A percentile compares a stretch with the other conserved stretches of the same genome.
Evolutionary conservation across 192 early-diverging fungal genomes (phyloP).

Genomic region (Backusella psychrophila): DNA sequence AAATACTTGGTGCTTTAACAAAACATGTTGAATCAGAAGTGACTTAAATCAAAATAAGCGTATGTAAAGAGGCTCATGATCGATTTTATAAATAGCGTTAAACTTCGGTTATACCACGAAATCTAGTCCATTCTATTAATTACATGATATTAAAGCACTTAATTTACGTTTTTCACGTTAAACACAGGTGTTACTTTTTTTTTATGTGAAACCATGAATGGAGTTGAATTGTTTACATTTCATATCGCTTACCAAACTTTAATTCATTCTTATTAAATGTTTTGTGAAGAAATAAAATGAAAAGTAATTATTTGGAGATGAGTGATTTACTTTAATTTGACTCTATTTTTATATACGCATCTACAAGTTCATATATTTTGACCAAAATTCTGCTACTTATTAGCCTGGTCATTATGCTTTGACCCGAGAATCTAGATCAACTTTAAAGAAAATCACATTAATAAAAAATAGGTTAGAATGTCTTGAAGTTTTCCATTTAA

Average conservation of each 20-base stretch:
- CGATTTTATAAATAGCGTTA: neutral
- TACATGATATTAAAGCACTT: neutral
- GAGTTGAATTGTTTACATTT: neutral
- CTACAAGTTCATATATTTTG: neutral
- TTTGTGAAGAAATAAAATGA: neutral
- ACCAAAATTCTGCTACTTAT: neutral
- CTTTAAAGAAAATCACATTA: neutral
- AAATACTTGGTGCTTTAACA: neutral
- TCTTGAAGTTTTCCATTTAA: neutral
- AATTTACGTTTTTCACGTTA: neutral
- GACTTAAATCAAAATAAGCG: neutral
- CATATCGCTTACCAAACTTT: neutral
- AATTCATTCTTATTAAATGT: neutral
- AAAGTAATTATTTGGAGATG: neutral
- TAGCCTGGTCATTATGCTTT: neutral
- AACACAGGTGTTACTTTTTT: neutral
- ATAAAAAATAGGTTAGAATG: neutral
- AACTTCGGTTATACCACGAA: neutral
- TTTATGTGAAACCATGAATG: neutral
- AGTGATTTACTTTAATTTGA: neutral
- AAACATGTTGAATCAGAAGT: too few species aligned
- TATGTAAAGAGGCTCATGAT: neutral
- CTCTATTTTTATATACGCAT: neutral
- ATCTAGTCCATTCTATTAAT: neutral
- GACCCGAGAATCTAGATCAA: neutral